A percentile compares a stretch with the other conserved stretches of the same genome.
These are phyloP conservation scores for Salicornia ramosissima DNA, from an alignment of 148 eudicot species.

Conservation along the genomic window DNA sequence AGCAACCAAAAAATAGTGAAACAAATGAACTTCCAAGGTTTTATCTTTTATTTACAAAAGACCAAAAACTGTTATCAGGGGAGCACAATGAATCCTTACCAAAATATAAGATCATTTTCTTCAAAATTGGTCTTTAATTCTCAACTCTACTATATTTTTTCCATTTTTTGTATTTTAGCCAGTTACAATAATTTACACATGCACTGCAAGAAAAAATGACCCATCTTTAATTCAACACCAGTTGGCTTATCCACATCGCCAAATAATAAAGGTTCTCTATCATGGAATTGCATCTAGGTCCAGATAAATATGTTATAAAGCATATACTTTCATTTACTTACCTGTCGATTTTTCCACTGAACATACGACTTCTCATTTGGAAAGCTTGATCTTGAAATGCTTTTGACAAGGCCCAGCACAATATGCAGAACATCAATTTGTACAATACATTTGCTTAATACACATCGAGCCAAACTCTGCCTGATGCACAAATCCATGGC, in stretches of 20 bases:
- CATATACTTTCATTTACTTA: slow-evolving; percentile 24
- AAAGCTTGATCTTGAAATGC: slow-evolving; percentile 57
- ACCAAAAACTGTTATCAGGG: background rate
- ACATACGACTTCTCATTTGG: slow-evolving; percentile 51
- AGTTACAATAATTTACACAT: background rate
- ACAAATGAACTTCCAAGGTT: background rate
- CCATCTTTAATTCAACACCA: background rate
- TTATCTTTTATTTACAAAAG: background rate
- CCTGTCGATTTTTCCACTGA: slow-evolving; percentile 80
- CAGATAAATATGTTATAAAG: background rate
- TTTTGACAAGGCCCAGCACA: slow-evolving; percentile 57
- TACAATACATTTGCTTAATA: slow-evolving; percentile 37
- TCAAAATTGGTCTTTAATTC: background rate
- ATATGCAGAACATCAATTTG: slow-evolving; percentile 55
- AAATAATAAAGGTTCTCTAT: slow-evolving; percentile 1
- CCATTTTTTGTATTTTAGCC: background rate
- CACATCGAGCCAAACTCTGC: slow-evolving; percentile 45
- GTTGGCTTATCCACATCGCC: background rate
- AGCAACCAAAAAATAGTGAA: background rate
- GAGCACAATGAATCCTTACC: background rate
- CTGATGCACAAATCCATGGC: slow-evolving; percentile 61
- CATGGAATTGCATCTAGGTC: slow-evolving; percentile 10
- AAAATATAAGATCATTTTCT: background rate
- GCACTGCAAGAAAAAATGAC: background rate
- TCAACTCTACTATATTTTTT: background rate